Base-by-base conservation (phyloP, 1,139 yeast species). In the Arxiozyma telluris region DNA sequence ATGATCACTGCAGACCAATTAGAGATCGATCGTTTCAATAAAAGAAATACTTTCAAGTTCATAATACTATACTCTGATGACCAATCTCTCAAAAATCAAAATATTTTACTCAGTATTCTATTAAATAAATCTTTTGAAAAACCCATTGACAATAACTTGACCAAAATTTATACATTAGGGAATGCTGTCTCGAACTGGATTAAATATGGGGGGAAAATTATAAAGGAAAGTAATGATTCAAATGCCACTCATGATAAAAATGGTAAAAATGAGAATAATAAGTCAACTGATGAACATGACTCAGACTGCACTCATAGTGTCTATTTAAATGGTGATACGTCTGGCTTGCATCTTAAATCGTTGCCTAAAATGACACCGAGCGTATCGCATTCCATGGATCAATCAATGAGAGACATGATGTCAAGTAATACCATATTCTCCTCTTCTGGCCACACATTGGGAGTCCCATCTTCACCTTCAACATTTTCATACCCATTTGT, bases 21-120 rank as follows among this genome's bases (percentile, higher is more conserved):
- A 7, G 90, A 86, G 62, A 77, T 76, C 55, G 64, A 64, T 1
- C 61, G 75, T 44, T 86, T 88, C 61, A 71, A 73, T 43, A 68
- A 72, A 11, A 73, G 95, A 60, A 71, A 75, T 57, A 68, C 72
- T 44, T 88, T 77, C 64, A 87, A 83, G 52, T 71, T 79, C 48
- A 73, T 90, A 3, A 83, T 88, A 4, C 66, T 83, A 15, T 88
- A 86, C 66, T 85, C 87, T 65, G 49, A 52, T 20, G 48, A 52
- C 21, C 51, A 57, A 39, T 54, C 57, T 53, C 55, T 57, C 45
- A 52, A 51, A 17, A 61, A 62, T 47, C 63, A 64, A 53, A 61
- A 61, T 51, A 53, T 55, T 30, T 55, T 56, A 15, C 51, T 64
- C 34, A 60, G 61, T 27, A 53, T 66, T 23, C 52, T 66, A 22